Conservation (phyloP, 352 stramenopile species). For the Elongisporangium undulatum region DNA sequence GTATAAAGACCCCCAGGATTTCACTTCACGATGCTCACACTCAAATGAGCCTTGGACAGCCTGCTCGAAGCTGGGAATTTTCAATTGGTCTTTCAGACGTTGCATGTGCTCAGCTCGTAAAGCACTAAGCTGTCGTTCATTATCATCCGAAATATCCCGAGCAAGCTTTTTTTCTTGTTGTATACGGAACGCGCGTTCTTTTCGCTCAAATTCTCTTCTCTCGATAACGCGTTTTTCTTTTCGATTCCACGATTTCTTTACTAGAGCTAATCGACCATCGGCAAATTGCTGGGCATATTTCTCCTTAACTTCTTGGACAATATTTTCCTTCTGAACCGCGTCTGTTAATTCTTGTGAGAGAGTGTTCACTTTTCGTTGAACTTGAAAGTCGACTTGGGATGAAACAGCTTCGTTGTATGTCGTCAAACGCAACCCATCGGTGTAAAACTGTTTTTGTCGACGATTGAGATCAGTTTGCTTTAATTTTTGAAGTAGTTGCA, state of each 20-base stretch:
- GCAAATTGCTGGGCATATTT: constrained; percentile 54
- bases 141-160: constrained; percentile 27
- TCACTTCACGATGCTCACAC: constrained; percentile 54
- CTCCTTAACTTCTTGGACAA: constrained; percentile 40
- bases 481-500: constrained; percentile 23
- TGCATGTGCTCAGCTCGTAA: constrained; percentile 28
- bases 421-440: constrained; percentile 47
- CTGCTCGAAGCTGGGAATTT: constrained; percentile 53
- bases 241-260: constrained; percentile 68
- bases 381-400: constrained; percentile 63
- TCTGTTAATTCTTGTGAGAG: constrained; percentile 11
- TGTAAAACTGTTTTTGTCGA: constrained; percentile 36
- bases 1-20: constrained; percentile 68
- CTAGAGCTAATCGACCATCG: constrained; percentile 42
- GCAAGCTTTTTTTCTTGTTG: constrained; percentile 42
- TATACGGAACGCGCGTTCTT: constrained; percentile 46
- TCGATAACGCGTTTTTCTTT: constrained; percentile 47
- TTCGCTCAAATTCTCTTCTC: constrained; percentile 34
- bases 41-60: constrained; percentile 32
- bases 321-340: constrained; percentile 4
- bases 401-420: constrained; percentile 70
- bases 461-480: constrained; percentile 31
- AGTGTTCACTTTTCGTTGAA: constrained; percentile 37
- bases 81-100: constrained; percentile 24
- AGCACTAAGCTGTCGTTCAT: constrained; percentile 20